Base-by-base conservation (phyloP, 2,329 filamentous ascomycete genomes). In the Pseudopyricularia cyperi region DNA sequence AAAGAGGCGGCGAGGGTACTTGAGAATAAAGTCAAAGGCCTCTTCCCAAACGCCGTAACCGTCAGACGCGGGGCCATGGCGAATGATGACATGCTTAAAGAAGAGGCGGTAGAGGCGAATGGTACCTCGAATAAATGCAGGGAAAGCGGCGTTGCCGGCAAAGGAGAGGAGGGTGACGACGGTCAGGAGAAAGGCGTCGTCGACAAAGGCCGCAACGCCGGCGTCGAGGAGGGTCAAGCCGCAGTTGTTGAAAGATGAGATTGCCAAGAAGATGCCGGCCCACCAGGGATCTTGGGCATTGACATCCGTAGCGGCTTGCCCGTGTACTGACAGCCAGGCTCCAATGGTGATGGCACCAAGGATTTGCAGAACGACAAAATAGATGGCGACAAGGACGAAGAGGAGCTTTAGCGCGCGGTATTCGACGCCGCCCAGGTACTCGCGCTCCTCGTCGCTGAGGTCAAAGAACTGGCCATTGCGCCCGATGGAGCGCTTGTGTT, bases 221-320 rank as follows among this genome's bases (percentile, higher is more conserved):
- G 76, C 73, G 61, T 86, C 81, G 9, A 85, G 66, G 35, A 85
- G 68, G 17, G 75, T 77, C 80, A 87, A 83, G 33, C 82, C 82
- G 15, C 75, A 80, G 57, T 85, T 86, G 65, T 84, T 85, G 64
- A 86, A 87, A 0, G 82, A 82, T 19, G 79, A 83, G 4, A 80
- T 74, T 2, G 77, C 79, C 55, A 83, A 80, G 65, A 86, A 87
- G 46, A 80, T 74, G 39, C 82, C 82, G 2, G 79, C 68, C 82
- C 82, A 86, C 78, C 79, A 85, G 32, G 82, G 77, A 54, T 80
- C 77, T 51, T 82, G 71, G 11, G 75, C 77, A 60, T 85, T 83
- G 5, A 62, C 65, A 2, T 65, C 60, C 1, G 79, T 71, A 4
- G 71, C 66, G 9, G 66, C 65, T 1, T 76, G 67, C 42, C 72